Base-by-base conservation (phyloP, 805 yeast genomes). In the Deakozyma indianensis region DNA sequence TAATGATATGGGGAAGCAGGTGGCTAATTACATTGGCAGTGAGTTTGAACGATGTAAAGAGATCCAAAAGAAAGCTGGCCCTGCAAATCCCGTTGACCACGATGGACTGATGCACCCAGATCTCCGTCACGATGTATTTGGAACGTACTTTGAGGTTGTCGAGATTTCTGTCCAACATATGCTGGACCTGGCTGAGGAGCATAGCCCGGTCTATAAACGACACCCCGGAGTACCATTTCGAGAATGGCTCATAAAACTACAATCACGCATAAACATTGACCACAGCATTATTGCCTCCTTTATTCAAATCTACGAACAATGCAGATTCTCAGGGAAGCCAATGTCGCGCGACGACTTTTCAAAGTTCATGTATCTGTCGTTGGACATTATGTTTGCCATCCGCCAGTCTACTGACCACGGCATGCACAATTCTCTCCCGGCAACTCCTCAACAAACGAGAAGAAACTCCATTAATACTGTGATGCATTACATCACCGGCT, bases 271-370 rank as follows among this genome's bases (percentile, higher is more conserved):
- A 14, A 9, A 32, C 38, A n/a, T 32, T 9, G 38, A 32, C 18
- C 9, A 32, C 18, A 20, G 5, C 38, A 14, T 32, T 14, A n/a
- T 32, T 5, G 11, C 38, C 5, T 20, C 38, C 18, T 72, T 70
- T 49, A 63, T 78, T 3, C 65, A 64, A 3, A 59, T 74, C 9
- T 85, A 84, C 61, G 94, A 85, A 53, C 65, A 66, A 43, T 66
- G 79, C 29, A 65, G 83, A 47, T 85, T 76, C 58, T 75, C 88
- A 2, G 80, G 81, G 2, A 60, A 67, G 21, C 68, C 77, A 18
- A 75, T 83, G 18, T 61, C 71, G 1, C 77, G 78, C 50, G 66
- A 63, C 4, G 80, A 80, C 28, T 76, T 85, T 54, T 60, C 74
- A 23, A 68, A 65, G 41, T 79, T 83, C 54, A 71, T 85, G 65